Base-by-base conservation (phyloP, 2,329 filamentous ascomycete genomes). In the Xylaria polymorpha region DNA sequence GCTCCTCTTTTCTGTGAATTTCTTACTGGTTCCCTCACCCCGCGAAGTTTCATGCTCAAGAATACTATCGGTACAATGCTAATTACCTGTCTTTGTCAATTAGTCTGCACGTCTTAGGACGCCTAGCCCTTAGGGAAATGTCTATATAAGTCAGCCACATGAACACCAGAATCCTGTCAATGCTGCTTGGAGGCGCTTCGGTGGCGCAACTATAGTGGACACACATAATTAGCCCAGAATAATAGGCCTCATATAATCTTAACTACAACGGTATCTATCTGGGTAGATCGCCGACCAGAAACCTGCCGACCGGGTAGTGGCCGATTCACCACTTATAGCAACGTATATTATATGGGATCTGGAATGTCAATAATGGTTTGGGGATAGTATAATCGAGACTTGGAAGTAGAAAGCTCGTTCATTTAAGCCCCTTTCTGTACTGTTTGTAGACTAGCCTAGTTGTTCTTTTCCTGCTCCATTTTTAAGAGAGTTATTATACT, bases 61-160 rank as follows among this genome's bases (percentile, higher is more conserved):
- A 60, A 53, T 46, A 48, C 14, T 7, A 53, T 37, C 15, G 32
- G n/a, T 51, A 64, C 37, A 44, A 32, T 55, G 14, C 32, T 53
- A 22, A 61, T 39, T 35, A 39, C n/a, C 9, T n/a, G 18, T 39
- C 39, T 59, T 35, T 50, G 53, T 44, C 57, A 48, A 65, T 61
- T 57, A 12, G 25, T 25, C 51, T n/a, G 22, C 15, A 37, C 48
- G 12, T 56, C 48, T 48, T 41, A 22, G 4, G 44, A 44, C 15
- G 51, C 50, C 57, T 12, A 14, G 15, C 15, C 37, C 12, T 48
- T 20, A 39, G 53, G 53, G 43, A 32, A 43, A 50, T 37, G 7
- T n/a, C 60, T 61, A 10, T 64, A 61, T 56, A 55, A 64, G 55
- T 50, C 10, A 25, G 50, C 35, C 41, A 44, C 62, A 66, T 60